Base-by-base conservation (phyloP, 129 eudicot genomes). In the Scalesia atractyloides region DNA sequence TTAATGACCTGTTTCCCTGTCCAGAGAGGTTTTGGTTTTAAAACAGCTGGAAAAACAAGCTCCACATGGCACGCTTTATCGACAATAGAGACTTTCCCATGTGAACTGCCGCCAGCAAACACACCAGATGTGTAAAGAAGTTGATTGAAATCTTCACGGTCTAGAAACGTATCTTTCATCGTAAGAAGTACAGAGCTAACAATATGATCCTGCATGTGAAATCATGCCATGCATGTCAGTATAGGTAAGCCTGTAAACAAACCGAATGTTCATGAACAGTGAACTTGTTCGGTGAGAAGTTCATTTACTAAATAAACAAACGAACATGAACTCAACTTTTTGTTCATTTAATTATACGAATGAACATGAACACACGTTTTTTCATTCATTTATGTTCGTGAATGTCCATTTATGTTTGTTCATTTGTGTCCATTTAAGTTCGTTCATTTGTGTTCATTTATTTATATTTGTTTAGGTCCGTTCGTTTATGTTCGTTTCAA, bases 181-280 rank as follows among this genome's bases (percentile, higher is more conserved):
- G 98, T 94, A 19, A 94, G 90, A 64, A 94, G 93, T 66, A 93
- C 98, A 71, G 97, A 92, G 47, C 96, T 81, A 36, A 90, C 98
- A 76, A 93, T 93, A 79, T 90, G 97, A 86, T 93, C 98, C 97
- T 92, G 86, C 61, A 83, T 66, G 77, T 60, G 15, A 33, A 73
- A 60, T 30, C 44, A 60, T 60, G 14, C 30, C 66, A 60, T 60
- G 44, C 66, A 26, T 59, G 65, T 59, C 65, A 13, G 24, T 59
- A 59, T 24, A 11, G 34, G 34, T 30, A 30, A 30, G 34, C 34
- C 34, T 30, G 34, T 30, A 30, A 30, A 2, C 34, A 30, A 30
- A 30, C 34, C 34, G 34, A 30, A 30, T 4, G 34, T 30, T 30
- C 34, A 30, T 2, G 34, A 30, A 30, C 34, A 30, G 34, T 30